A percentile compares a stretch with the other conserved stretches of the same genome.
These are phyloP conservation scores for Peziza echinospora DNA, from an alignment of 495 filamentous ascomycete species.

Conservation along the genomic window DNA sequence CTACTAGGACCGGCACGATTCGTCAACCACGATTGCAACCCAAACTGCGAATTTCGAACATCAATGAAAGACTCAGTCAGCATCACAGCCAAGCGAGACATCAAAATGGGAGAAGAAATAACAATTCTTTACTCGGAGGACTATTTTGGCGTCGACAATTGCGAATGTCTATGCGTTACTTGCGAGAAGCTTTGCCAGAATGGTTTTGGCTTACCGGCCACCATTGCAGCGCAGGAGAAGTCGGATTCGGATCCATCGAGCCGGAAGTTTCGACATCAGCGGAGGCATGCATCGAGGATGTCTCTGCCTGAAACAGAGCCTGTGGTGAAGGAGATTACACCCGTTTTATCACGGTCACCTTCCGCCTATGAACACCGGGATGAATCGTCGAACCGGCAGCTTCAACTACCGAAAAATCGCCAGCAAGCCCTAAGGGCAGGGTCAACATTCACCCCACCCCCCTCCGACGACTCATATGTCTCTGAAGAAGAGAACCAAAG, in stretches of 20 bases:
- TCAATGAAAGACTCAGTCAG: conserved; percentile 68
- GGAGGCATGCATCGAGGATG: background rate
- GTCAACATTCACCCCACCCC: background rate
- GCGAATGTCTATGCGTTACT: conserved; percentile 77
- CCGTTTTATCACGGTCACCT: background rate
- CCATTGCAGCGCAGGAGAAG: conserved; percentile 22
- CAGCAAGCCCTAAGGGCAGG: background rate
- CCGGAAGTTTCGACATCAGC: conserved; percentile 4
- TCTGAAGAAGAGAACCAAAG: background rate
- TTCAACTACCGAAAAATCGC: background rate
- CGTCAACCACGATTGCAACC: conserved; percentile 90
- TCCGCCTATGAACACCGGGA: background rate
- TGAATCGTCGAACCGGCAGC: background rate
- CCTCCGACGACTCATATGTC: background rate
- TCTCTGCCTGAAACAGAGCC: too few species aligned
- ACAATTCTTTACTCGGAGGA: conserved; percentile 87
- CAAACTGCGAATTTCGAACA: conserved; percentile 71
- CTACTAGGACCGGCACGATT: conserved; percentile 92
- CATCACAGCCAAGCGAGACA: conserved; percentile 56
- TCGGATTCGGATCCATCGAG: conserved; percentile 24
- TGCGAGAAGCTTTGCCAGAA: conserved; percentile 59
- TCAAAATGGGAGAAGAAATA: conserved; percentile 71
- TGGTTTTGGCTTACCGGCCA: conserved; percentile 45
- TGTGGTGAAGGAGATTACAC: background rate
- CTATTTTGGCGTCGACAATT: conserved; percentile 89